Percentiles rank a stretch among this genome's conserved stretches.
phyloP scores from a whole-genome alignment of 2,329 filamentous ascomycete species.

The Fusarium sp. region DNA sequence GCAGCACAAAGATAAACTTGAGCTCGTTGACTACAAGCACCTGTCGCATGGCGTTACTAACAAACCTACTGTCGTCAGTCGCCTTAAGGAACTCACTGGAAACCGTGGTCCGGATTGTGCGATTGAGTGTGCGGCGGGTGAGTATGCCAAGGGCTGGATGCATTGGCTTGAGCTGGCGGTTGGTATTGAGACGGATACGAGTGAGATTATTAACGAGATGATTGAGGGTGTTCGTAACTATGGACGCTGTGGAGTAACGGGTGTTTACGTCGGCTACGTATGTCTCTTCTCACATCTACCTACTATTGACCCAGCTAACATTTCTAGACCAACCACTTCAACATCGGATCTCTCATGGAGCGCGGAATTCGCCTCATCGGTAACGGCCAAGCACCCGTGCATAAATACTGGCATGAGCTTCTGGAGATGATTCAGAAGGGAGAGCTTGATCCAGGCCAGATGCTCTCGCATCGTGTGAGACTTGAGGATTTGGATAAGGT shows the following conservation, averaged over 20 bases:
- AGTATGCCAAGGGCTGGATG: conserved; percentile 71
- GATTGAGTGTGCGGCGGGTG: conserved; percentile 73
- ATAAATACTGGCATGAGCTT: conserved; percentile 86
- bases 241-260: conserved; percentile 81
- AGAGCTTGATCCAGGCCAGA: conserved; percentile 79
- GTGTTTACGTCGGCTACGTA: conserved; percentile 71
- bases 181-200: conserved; percentile 86
- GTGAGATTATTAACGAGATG: conserved; percentile 84
- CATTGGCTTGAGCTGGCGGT: conserved; percentile 68
- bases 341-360: conserved; percentile 86
- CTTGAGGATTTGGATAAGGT: conserved; percentile 78
- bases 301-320: background rate
- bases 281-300: conserved; percentile 38
- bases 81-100: conserved; percentile 78
- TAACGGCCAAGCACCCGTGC: conserved; percentile 76
- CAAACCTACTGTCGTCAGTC: conserved; percentile 73
- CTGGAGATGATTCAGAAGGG: conserved; percentile 73
- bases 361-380: conserved; percentile 83
- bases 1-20: conserved; percentile 63
- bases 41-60: conserved; percentile 67
- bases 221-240: conserved; percentile 77
- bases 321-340: conserved; percentile 63
- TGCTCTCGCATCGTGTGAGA: conserved; percentile 82
- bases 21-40: conserved; percentile 75
- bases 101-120: conserved; percentile 79